These are phyloP conservation scores for Cyberlindnera maritima DNA, from an alignment of 805 yeast species.

Conservation along the genomic window DNA sequence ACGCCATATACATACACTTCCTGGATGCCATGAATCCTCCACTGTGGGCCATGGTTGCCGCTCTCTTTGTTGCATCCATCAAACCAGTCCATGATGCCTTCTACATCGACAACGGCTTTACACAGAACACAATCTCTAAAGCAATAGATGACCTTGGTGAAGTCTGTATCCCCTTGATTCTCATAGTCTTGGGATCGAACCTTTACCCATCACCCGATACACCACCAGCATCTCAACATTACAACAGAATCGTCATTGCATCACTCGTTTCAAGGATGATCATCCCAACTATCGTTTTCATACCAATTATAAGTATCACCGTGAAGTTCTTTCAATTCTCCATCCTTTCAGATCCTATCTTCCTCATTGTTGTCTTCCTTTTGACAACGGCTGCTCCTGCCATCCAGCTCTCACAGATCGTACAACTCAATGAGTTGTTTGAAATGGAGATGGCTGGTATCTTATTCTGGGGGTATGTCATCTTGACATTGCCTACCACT, in stretches of 20 bases:
- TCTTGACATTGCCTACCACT: constrained; percentile 73
- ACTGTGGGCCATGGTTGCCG: constrained; percentile 67
- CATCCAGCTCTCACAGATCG: constrained; percentile 76
- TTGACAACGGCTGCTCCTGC: constrained; percentile 82
- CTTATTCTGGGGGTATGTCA: constrained; percentile 78
- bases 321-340: constrained; percentile 65
- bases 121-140: constrained; percentile 61
- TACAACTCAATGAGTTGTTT: constrained; percentile 70
- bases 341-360: constrained; percentile 78
- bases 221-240: constrained; percentile 63
- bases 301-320: constrained; percentile 63
- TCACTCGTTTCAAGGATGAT: constrained; percentile 77
- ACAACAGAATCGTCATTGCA: constrained; percentile 61
- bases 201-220: constrained; percentile 65
- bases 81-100: constrained; percentile 55
- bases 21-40: constrained; percentile 74
- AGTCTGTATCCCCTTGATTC: constrained; percentile 74
- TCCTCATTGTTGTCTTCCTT: constrained; percentile 70
- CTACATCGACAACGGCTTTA: constrained; percentile 56
- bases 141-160: constrained; percentile 66
- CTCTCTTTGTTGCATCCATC: constrained; percentile 67
- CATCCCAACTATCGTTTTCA: constrained; percentile 61
- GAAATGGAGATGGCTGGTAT: constrained; percentile 84
- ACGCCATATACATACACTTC: constrained; percentile 21
- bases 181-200: constrained; percentile 77